Conservation (phyloP, 2,329 filamentous ascomycete genomes). For the Hymenoscyphus occultus region DNA sequence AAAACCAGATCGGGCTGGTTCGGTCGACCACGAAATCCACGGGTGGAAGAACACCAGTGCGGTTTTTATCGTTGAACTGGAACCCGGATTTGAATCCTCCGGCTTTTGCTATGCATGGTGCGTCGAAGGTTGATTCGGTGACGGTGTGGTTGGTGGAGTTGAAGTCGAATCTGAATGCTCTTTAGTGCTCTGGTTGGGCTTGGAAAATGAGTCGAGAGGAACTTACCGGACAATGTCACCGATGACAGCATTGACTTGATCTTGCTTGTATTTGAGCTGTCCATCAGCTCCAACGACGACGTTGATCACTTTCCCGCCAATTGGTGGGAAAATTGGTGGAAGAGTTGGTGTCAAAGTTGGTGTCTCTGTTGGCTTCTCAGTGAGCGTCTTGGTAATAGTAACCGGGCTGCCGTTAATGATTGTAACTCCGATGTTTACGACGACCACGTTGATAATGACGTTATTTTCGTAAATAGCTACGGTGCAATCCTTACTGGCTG, state of each 20-base stretch:
- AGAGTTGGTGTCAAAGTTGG: constrained; percentile 5
- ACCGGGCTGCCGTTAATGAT: constrained; percentile 16
- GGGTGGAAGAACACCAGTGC: constrained; percentile 15
- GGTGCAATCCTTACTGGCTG: constrained; percentile 18
- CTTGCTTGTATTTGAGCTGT: constrained; percentile 50
- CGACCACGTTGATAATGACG: constrained; percentile 17
- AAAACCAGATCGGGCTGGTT: constrained; percentile 31
- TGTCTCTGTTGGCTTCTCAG: constrained; percentile 5
- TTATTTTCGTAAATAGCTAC: constrained; percentile 20
- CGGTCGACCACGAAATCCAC: constrained; percentile 22
- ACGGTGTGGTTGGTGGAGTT: constrained; percentile 69
- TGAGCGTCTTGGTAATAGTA: constrained; percentile 17
- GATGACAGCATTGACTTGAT: constrained; percentile 54
- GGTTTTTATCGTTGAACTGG: constrained; percentile 62
- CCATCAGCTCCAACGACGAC: constrained; percentile 18
- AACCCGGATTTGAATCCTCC: constrained; percentile 67
- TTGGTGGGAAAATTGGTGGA: not conserved
- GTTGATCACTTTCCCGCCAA: not conserved
- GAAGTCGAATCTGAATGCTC: constrained; percentile 55
- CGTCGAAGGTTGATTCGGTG: constrained; percentile 64
- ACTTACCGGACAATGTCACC: constrained; percentile 60
- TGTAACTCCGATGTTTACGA: constrained; percentile 17
- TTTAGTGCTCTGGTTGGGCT: not conserved
- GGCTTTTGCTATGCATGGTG: constrained; percentile 56
- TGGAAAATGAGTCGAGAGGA: not conserved